Evolutionary conservation across 192 early-diverging fungal species (phyloP), one percentile per base, ranked within the genome.

Genomic region (Blastocladiella britannica): DNA sequence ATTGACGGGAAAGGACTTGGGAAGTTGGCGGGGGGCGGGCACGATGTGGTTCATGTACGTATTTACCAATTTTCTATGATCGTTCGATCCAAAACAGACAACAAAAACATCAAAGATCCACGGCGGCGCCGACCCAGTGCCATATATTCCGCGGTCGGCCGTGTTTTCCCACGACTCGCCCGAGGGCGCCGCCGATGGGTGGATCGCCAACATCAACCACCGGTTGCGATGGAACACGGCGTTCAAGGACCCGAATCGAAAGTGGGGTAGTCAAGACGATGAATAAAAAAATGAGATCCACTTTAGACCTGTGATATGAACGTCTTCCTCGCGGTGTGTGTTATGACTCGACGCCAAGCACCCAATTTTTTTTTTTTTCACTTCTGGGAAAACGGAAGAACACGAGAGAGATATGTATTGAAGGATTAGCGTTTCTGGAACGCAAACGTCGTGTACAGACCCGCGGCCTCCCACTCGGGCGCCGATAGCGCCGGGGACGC

Each of bases 401-500:
- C n/a, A n/a, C n/a, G n/a, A n/a, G n/a, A n/a, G n/a, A n/a, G n/a
- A n/a, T n/a, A n/a, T n/a, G n/a, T n/a, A n/a, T n/a, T n/a, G n/a
- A n/a, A n/a, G n/a, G n/a, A 57, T 64, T 25, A 60, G 53, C 58
- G 66, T 61, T 85, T 84, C 63, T 67, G 65, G 71, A 84, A 85
- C n/a, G 75, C 84, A 65, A 87, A 83, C 0, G 76, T 64, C 43
- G 65, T 25, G 51, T 60, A 70, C 47, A 71, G 73, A 63, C 86
- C 85, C 23, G 83, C 78, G 3, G 85, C 88, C 56, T 96, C 91
- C 94, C 94, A 98, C 63, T 98, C 88, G 28, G 89, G 90, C 0
- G 64, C 59, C 1, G 81, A 77, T 29, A 96, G 79, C 27, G 63
- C 64, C 6, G 73, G 73, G 0, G 79, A 79, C 5, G 72, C 57